Evolutionary conservation across 163 green algal genomes (phyloP).

Genomic region (Prototheca wickerhamii): DNA sequence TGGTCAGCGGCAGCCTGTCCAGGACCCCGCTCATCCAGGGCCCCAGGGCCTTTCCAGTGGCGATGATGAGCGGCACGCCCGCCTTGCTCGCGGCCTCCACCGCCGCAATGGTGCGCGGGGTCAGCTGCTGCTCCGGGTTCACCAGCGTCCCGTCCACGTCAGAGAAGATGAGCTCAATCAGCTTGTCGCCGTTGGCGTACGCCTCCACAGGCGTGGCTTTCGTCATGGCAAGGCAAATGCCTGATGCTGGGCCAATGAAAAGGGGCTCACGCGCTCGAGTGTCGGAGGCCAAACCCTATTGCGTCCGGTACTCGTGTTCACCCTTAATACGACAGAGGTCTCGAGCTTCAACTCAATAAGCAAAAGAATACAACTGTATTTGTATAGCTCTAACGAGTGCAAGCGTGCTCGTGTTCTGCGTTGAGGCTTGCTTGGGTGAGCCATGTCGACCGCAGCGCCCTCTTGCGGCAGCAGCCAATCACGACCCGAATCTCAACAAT

Average conservation of each 20-base stretch:
- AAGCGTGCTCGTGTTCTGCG: too few species aligned
- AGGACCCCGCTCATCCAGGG: conserved; percentile 30
- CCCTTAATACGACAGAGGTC: too few species aligned
- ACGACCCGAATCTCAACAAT: too few species aligned
- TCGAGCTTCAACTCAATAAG: too few species aligned
- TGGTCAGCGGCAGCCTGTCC: conserved; percentile 6
- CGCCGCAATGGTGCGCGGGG: neutral
- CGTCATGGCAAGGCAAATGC: neutral
- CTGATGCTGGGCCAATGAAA: neutral
- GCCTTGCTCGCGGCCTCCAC: conserved; percentile 5
- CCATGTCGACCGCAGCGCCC: too few species aligned
- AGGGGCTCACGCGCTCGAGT: too few species aligned
- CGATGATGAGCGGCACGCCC: conserved; percentile 26
- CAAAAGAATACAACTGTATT: too few species aligned
- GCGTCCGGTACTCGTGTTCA: too few species aligned
- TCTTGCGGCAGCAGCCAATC: too few species aligned
- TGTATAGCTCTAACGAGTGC: too few species aligned
- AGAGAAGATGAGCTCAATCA: conserved; percentile 33
- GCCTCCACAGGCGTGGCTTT: neutral
- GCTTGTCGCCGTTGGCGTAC: conserved; percentile 3
- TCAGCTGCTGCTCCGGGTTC: conserved; percentile 32
- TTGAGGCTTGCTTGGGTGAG: too few species aligned
- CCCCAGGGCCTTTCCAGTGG: conserved; percentile 39
- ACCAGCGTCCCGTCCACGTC: conserved; percentile 57
- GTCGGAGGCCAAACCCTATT: too few species aligned